Evolutionary conservation across 192 early-diverging fungal species (phyloP).

Genomic region (Endogone sp.): DNA sequence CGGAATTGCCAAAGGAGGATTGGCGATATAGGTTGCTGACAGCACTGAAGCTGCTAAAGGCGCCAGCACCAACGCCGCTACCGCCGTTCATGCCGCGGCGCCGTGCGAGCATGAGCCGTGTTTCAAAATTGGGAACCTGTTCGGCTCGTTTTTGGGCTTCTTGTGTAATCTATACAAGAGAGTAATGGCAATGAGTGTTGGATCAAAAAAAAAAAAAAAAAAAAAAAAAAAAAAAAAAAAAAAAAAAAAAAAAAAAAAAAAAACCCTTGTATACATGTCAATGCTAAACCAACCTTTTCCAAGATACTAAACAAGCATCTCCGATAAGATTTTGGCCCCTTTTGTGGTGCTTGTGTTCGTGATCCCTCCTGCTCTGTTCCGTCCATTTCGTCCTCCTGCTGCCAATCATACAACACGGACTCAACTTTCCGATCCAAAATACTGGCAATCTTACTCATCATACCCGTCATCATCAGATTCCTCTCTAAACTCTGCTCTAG

Average conservation of each 20-base stretch:
- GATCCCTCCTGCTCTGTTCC: constrained; percentile 26
- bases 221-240: too few relatives aligned
- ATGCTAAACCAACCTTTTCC: constrained; percentile 13
- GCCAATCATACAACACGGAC: constrained; percentile 32
- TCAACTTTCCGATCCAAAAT: constrained; percentile 40
- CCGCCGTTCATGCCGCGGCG: constrained; percentile 21
- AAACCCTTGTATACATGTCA: too few relatives aligned
- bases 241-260: too few relatives aligned
- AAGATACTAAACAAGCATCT: constrained; percentile 29
- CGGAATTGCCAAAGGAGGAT: not conserved
- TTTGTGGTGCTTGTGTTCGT: constrained; percentile 18
- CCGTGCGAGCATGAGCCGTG: constrained; percentile 28
- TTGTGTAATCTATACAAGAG: constrained; percentile 24
- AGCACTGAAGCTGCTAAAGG: not conserved
- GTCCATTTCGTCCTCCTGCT: constrained; percentile 25
- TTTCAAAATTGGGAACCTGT: constrained; percentile 37
- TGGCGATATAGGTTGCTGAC: not conserved
- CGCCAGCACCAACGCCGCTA: not conserved
- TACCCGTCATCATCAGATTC: constrained; percentile 53
- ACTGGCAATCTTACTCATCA: constrained; percentile 44
- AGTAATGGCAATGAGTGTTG: not conserved
- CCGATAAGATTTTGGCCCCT: constrained; percentile 12
- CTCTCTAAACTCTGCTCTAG: constrained; percentile 51
- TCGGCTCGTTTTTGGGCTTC: constrained; percentile 34
- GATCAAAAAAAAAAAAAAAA: too few relatives aligned